A percentile compares a stretch with the other conserved stretches of the same genome.
These are phyloP conservation scores for Boletus hoseneyae DNA, from an alignment of 1,284 basidiomycete species.

Conservation along the genomic window DNA sequence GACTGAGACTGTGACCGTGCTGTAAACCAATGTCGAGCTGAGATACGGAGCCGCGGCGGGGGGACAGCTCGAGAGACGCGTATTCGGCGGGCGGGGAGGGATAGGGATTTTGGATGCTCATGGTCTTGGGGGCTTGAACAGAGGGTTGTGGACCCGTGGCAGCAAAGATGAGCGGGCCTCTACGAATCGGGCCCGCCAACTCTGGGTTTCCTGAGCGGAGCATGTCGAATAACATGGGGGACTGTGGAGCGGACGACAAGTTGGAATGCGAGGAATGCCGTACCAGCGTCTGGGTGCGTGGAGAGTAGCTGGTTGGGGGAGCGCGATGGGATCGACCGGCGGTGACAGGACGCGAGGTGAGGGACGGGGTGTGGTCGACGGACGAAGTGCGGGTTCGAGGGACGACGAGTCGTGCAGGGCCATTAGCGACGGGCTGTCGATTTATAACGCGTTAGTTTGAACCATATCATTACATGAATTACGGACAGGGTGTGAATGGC, in stretches of 20 bases:
- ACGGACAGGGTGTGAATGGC: slow-evolving; percentile 21
- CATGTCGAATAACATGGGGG: slow-evolving; percentile 23
- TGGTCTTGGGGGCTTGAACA: background rate
- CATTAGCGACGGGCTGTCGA: slow-evolving; percentile 13
- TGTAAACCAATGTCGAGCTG: no score
- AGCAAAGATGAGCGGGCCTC: slow-evolving; percentile 41
- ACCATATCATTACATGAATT: slow-evolving; percentile 14
- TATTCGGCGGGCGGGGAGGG: slow-evolving; percentile 31
- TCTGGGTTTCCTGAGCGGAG: slow-evolving; percentile 22
- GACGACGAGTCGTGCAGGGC: background rate
- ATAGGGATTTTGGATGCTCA: slow-evolving; percentile 11
- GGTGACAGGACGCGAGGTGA: slow-evolving; percentile 13
- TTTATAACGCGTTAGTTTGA: slow-evolving; percentile 24
- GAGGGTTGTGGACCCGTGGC: slow-evolving; percentile 26
- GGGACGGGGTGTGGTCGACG: background rate
- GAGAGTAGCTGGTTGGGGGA: slow-evolving; percentile 24
- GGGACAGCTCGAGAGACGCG: slow-evolving; percentile 9
- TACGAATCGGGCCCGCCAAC: slow-evolving; percentile 20
- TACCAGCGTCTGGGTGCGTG: slow-evolving; percentile 7
- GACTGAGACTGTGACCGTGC: background rate
- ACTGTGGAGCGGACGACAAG: slow-evolving; percentile 3
- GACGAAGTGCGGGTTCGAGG: background rate
- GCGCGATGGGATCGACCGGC: slow-evolving; percentile 6
- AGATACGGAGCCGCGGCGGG: background rate
- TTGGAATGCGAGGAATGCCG: slow-evolving; percentile 13